phyloP scores from a whole-genome alignment of 768 basidiomycete genomes.

The Infundibulicybe gibba region DNA sequence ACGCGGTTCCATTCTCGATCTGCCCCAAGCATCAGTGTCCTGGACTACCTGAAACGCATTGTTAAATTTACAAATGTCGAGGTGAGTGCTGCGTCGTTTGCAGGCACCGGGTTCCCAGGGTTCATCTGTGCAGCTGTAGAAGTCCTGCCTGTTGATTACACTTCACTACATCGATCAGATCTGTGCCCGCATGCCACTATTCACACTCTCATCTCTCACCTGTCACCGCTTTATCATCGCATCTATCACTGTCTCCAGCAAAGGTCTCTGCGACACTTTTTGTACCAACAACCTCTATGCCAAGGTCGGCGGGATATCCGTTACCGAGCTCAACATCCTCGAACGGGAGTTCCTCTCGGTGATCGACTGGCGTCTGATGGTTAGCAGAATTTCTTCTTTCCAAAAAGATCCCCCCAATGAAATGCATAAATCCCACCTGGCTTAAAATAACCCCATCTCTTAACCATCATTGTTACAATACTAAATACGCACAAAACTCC shows the following conservation, averaged over 20 bases:
- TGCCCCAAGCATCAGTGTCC: slow-evolving; percentile 80
- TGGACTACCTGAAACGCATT: slow-evolving; percentile 93
- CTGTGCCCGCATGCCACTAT: slow-evolving; percentile 79
- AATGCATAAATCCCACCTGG: slow-evolving; percentile 1
- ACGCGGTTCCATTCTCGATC: slow-evolving; percentile 97
- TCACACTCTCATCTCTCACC: slow-evolving; percentile 93
- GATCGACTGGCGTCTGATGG: slow-evolving; percentile 94
- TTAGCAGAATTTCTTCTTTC: slow-evolving; percentile 43
- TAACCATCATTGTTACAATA: slow-evolving; percentile 11
- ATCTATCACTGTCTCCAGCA: slow-evolving; percentile 87
- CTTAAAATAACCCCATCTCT: slow-evolving; percentile 1
- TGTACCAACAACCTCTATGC: slow-evolving; percentile 95
- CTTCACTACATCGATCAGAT: slow-evolving; percentile 94
- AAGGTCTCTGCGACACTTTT: slow-evolving; percentile 94
- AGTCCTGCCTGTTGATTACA: slow-evolving; percentile 75
- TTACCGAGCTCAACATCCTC: slow-evolving; percentile 88
- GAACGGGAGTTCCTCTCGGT: slow-evolving; percentile 90
- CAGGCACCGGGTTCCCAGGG: slow-evolving; percentile 2
- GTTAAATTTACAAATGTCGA: slow-evolving; percentile 95
- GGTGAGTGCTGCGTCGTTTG: slow-evolving; percentile 40
- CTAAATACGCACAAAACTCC: too few relatives aligned
- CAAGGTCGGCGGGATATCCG: slow-evolving; percentile 91
- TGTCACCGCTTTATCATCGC: slow-evolving; percentile 98
- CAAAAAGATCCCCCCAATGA: too few relatives aligned
- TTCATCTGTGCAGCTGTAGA: slow-evolving; percentile 33